Evolutionary conservation across 768 basidiomycete species (phyloP).

Genomic region (Tephrocybe sp.): DNA sequence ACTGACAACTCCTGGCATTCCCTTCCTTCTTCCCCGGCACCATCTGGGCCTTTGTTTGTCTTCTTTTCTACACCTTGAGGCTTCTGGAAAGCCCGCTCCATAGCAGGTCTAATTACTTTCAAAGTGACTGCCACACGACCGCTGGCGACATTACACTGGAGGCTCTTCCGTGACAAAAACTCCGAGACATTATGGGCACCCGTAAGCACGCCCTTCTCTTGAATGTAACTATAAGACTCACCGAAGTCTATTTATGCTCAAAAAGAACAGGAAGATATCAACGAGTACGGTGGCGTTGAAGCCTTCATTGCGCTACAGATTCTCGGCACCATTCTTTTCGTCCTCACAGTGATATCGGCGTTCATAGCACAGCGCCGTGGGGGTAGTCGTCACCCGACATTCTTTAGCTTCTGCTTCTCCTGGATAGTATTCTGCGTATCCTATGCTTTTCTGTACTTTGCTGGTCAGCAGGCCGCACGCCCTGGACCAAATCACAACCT

Average conservation of each 20-base stretch:
- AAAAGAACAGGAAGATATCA: background rate
- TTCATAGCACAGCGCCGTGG: slow-evolving; percentile 20
- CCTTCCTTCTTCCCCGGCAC: slow-evolving; percentile 1
- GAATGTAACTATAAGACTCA: background rate
- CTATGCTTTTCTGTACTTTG: slow-evolving; percentile 31
- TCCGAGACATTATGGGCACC: slow-evolving; percentile 4
- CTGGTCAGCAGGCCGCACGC: slow-evolving; percentile 27
- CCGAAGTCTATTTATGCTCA: background rate
- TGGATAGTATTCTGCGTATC: slow-evolving; percentile 37
- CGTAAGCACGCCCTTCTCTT: slow-evolving; percentile 4
- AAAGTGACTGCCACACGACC: slow-evolving; percentile 3
- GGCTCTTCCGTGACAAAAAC: background rate
- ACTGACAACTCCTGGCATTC: background rate
- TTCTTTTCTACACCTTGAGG: slow-evolving; percentile 1
- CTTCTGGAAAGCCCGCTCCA: slow-evolving; percentile 9
- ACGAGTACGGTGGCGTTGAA: slow-evolving; percentile 10
- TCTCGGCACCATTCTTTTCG: slow-evolving; percentile 25
- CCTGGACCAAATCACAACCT: slow-evolving; percentile 20
- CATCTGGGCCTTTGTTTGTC: background rate
- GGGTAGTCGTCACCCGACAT: slow-evolving; percentile 30
- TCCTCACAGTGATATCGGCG: slow-evolving; percentile 26
- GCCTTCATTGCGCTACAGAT: slow-evolving; percentile 32
- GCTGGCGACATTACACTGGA: background rate
- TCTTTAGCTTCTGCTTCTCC: slow-evolving; percentile 34
- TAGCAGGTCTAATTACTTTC: slow-evolving; percentile 6